Evolutionary conservation across 345 rosid species (phyloP), one percentile per base, ranked within the genome.

Genomic region (Lepidium sativum): DNA sequence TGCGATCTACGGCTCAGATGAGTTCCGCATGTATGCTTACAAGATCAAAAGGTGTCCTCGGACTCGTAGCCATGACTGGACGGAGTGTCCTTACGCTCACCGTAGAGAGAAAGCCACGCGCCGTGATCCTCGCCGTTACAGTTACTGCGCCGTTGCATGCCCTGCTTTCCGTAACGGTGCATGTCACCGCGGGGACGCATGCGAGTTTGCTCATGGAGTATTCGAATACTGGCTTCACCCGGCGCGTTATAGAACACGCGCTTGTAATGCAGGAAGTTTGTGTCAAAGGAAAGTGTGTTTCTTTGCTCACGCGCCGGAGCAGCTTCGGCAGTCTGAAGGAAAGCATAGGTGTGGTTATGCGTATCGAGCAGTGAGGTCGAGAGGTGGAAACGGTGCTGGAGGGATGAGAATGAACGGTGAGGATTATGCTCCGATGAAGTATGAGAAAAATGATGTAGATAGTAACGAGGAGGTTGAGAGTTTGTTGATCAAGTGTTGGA

Each of bases 181-280:
- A 9, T 90, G 97, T 51, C 73, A 41, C 53, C 80, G 78, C n/a
- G 97, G 97, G 0, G 92, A 87, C 53, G 9, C 77, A 0, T 89
- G 97, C 41, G 88, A 85, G 32, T 82, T 75, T 9, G 86, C 95
- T 4, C 96, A 89, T 50, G 96, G 95, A 5, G 89, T 86, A 1
- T 89, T 89, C 65, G 96, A 86, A 64, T 89, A 82, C 67, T 89
- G 97, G 97, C 88, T 89, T 10, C 97, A 89, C 58, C 97, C 95
- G 3, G 77, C 80, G 1, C 80, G 83, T 21, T 90, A 87, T 59
- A 79, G 97, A 0, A 90, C 97, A 7, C 87, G 86, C 11, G 78
- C 80, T 9, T 90, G 97, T 63, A 84, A 81, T 54, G 89, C 87
- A 1, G 92, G 97, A 0, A 65, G 15, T 17, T 72, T 68, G 29